Conservation (phyloP, 768 basidiomycete species). For the Hericium alpestre region DNA sequence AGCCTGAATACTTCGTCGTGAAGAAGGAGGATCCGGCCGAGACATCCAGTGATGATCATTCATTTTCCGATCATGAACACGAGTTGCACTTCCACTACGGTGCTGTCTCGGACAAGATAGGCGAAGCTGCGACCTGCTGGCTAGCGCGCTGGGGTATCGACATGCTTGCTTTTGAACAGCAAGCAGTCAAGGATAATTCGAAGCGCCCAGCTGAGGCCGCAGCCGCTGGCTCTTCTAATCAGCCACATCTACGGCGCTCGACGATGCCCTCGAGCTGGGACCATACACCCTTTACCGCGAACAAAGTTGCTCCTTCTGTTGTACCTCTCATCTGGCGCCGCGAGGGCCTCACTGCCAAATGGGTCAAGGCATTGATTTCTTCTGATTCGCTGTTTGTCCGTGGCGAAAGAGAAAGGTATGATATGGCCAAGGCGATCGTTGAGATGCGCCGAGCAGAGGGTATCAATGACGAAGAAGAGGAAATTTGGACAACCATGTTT, state of each 20-base stretch:
- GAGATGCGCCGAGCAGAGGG: conserved; percentile 58
- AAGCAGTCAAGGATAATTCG: conserved; percentile 8
- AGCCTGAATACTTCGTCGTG: not conserved
- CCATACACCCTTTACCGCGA: not conserved
- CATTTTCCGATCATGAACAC: conserved; percentile 16
- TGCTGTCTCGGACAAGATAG: conserved; percentile 83
- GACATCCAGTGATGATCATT: conserved; percentile 13
- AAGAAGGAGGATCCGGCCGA: conserved; percentile 18
- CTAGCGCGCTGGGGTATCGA: conserved; percentile 78
- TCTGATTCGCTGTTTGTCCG: conserved; percentile 74
- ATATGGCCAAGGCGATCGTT: conserved; percentile 62
- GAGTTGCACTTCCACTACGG: conserved; percentile 62
- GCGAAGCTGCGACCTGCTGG: conserved; percentile 84
- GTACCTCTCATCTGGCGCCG: conserved; percentile 60
- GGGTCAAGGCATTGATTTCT: conserved; percentile 65
- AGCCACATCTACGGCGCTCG: conserved; percentile 2
- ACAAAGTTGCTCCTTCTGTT: conserved; percentile 9
- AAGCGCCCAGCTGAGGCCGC: not conserved
- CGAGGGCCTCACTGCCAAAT: conserved; percentile 60
- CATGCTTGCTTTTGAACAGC: conserved; percentile 57
- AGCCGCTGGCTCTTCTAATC: not conserved
- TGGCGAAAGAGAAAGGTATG: conserved; percentile 72
- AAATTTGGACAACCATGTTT: conserved; percentile 62
- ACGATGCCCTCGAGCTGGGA: conserved; percentile 2
- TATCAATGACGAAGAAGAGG: conserved; percentile 52